Conservation (phyloP, 148 eudicot genomes). For the Suaeda aralocaspica region DNA sequence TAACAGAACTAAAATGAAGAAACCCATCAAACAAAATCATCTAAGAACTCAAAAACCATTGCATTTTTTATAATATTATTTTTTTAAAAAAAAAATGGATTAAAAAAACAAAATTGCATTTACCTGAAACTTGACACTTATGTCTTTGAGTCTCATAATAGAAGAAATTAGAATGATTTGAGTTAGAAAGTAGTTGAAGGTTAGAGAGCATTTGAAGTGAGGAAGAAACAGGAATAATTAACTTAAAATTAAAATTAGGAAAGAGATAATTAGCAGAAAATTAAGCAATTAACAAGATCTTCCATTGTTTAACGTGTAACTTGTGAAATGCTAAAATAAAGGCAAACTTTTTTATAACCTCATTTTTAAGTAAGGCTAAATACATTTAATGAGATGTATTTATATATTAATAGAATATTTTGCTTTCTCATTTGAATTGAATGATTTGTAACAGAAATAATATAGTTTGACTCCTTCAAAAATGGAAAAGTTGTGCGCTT, state of each 20-base stretch:
- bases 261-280: not conserved
- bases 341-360: slow-evolving; percentile 23
- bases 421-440: no score
- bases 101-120: not conserved
- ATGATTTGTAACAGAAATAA: no score
- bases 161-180: not conserved
- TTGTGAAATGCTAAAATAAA: slow-evolving; percentile 16
- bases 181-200: not conserved
- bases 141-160: slow-evolving; percentile 20
- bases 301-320: slow-evolving; percentile 8
- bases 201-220: not conserved
- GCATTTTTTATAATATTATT: no score
- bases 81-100: not conserved
- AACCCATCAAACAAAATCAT: no score
- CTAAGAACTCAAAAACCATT: not conserved
- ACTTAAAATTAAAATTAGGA: not conserved
- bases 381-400: slow-evolving; percentile 17
- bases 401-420: no score
- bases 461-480: no score
- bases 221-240: not conserved
- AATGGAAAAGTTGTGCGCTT: no score
- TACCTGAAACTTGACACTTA: slow-evolving; percentile 30
- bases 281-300: slow-evolving; percentile 11
- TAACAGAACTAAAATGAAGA: no score
- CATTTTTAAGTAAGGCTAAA: slow-evolving; percentile 25